Evolutionary conservation across 2,329 filamentous ascomycete genomes (phyloP).

Genomic region (Fusarium xyrophilum): DNA sequence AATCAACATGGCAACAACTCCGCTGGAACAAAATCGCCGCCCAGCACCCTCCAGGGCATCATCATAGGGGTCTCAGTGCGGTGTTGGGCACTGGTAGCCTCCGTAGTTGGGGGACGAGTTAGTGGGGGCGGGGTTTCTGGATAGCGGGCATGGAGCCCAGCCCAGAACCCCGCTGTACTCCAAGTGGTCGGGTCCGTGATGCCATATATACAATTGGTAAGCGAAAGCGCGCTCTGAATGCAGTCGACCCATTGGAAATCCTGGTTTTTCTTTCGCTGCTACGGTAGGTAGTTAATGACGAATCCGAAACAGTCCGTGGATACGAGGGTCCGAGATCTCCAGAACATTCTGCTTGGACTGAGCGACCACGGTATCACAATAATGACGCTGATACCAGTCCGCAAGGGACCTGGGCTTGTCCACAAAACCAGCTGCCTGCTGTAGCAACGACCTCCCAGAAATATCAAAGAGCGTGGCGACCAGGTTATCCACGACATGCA

Average conservation of each 20-base stretch:
- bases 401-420: neutral
- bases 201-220: conserved; percentile 9
- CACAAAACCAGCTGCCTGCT: conserved; percentile 19
- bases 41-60: conserved; percentile 10
- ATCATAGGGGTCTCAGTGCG: conserved; percentile 13
- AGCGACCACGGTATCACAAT: neutral
- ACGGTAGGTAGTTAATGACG: neutral
- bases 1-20: conserved; percentile 2
- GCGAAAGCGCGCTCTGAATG: neutral
- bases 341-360: neutral
- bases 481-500: neutral
- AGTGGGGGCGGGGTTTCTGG: conserved; percentile 30
- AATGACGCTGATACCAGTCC: neutral
- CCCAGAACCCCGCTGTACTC: conserved; percentile 6
- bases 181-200: neutral
- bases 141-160: neutral
- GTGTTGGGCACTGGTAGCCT: neutral
- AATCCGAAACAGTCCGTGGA: neutral
- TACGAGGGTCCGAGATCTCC: neutral
- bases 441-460: neutral
- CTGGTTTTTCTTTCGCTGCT: conserved; percentile 1
- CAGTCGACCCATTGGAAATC: conserved; percentile 11
- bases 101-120: neutral
- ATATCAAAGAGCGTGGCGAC: conserved; percentile 9
- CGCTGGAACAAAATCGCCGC: neutral